Evolutionary conservation across 129 eudicot species (phyloP).

Genomic region (Lonicera japonica): DNA sequence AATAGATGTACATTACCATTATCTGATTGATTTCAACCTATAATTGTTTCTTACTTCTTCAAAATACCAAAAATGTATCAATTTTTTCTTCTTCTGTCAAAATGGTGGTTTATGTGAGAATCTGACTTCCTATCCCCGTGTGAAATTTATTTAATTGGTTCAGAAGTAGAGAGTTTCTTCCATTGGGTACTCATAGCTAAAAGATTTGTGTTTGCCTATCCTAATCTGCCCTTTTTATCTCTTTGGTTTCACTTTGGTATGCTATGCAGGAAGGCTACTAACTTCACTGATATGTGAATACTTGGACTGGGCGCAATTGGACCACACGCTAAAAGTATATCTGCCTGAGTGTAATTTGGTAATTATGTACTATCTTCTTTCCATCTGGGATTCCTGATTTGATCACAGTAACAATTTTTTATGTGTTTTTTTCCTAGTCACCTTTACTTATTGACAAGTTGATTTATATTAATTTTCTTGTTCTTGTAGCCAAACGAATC

Average conservation of each 20-base stretch:
- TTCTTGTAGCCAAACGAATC: conserved; percentile 76
- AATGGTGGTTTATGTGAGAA: too few relatives aligned
- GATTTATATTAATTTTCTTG: background rate
- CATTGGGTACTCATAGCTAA: too few relatives aligned
- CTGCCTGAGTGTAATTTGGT: conserved; percentile 94
- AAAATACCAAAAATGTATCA: too few relatives aligned
- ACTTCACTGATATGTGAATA: conserved; percentile 92
- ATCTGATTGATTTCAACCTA: too few relatives aligned
- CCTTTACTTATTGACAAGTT: background rate
- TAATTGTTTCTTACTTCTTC: too few relatives aligned
- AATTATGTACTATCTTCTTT: conserved; percentile 12
- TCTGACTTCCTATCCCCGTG: too few relatives aligned
- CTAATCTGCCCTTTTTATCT: background rate
- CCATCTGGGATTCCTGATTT: background rate
- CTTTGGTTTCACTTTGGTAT: conserved; percentile 3
- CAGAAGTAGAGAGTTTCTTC: too few relatives aligned
- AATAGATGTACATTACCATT: too few relatives aligned
- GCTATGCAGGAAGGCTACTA: conserved; percentile 71
- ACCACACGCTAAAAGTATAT: conserved; percentile 87
- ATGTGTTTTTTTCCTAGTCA: background rate
- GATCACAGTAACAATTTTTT: background rate
- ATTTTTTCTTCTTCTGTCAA: too few relatives aligned
- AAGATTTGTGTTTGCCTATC: background rate
- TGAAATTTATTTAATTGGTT: too few relatives aligned
- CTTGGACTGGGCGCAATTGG: conserved; percentile 92